These are phyloP conservation scores for Taphrina communis DNA, from an alignment of 1,139 yeast genomes.

Conservation along the genomic window DNA sequence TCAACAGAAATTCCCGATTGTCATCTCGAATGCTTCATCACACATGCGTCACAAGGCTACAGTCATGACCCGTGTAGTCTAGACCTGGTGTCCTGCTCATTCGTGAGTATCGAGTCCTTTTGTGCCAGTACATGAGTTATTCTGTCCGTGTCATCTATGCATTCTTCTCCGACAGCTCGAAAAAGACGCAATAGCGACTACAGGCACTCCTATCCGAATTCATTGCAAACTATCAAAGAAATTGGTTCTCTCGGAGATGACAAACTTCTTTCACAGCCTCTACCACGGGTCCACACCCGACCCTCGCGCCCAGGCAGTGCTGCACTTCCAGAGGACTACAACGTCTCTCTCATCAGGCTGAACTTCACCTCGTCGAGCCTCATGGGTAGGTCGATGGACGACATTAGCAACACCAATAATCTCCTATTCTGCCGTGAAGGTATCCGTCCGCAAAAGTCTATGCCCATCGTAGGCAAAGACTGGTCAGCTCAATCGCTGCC, in stretches of 20 bases:
- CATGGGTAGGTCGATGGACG: slow-evolving; percentile 4
- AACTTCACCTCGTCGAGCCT: slow-evolving; percentile 9
- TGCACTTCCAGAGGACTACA: slow-evolving; percentile 14
- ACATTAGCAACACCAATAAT: background rate
- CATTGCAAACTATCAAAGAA: slow-evolving; percentile 4
- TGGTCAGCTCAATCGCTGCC: background rate
- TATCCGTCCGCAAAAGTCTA: background rate
- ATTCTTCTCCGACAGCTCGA: background rate
- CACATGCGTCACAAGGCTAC: background rate
- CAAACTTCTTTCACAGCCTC: background rate
- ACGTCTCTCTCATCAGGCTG: background rate
- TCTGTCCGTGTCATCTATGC: background rate
- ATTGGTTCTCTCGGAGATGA: background rate
- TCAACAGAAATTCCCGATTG: no score
- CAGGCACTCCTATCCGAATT: slow-evolving; percentile 11
- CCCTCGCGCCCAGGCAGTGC: background rate
- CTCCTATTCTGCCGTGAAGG: slow-evolving; percentile 3
- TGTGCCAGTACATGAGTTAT: background rate
- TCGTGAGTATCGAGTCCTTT: background rate
- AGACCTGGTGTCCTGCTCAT: background rate
- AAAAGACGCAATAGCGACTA: slow-evolving; percentile 1
- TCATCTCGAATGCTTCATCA: background rate
- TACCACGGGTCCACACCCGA: background rate
- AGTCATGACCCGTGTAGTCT: background rate
- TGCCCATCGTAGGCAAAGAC: background rate